phyloP scores from a whole-genome alignment of 768 basidiomycete genomes.

The Termitomyces bulborhizus region DNA sequence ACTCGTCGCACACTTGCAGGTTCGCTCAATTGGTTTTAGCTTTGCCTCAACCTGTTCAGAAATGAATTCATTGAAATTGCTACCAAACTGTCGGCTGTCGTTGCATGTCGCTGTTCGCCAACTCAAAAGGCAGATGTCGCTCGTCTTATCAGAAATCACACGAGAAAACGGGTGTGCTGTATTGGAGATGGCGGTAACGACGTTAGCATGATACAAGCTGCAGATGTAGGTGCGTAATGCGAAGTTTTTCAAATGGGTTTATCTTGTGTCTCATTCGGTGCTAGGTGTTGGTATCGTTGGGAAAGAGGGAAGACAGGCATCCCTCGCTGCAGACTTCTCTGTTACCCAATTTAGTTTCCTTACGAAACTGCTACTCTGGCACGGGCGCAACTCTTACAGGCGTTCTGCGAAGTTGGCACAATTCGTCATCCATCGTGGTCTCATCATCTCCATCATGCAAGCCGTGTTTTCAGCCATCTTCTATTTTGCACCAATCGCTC shows the following conservation, averaged over 20 bases:
- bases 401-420: conserved; percentile 97
- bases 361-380: conserved; percentile 96
- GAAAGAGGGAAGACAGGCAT: conserved; percentile 98
- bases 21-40: conserved; percentile 34
- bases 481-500: conserved; percentile 91
- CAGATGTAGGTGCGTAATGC: conserved; percentile 83
- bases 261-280: background rate
- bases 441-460: conserved; percentile 98
- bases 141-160: conserved; percentile 81
- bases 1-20: background rate
- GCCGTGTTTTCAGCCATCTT: conserved; percentile 93
- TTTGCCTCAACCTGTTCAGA: conserved; percentile 86
- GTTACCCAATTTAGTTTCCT: conserved; percentile 95
- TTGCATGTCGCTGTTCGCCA: conserved; percentile 96
- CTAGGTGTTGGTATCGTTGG: conserved; percentile 95
- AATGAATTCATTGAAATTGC: conserved; percentile 95
- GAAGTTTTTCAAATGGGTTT: background rate
- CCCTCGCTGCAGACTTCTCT: conserved; percentile 97
- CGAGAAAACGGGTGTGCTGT: conserved; percentile 95
- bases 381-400: conserved; percentile 97
- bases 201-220: conserved; percentile 99
- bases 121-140: conserved; percentile 99
- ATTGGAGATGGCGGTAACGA: conserved; percentile 99
- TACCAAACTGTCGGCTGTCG: conserved; percentile 92
- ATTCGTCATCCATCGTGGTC: conserved; percentile 95